Base-by-base conservation (phyloP, 2,329 filamentous ascomycete species). In the Cercospora nicotianae region DNA sequence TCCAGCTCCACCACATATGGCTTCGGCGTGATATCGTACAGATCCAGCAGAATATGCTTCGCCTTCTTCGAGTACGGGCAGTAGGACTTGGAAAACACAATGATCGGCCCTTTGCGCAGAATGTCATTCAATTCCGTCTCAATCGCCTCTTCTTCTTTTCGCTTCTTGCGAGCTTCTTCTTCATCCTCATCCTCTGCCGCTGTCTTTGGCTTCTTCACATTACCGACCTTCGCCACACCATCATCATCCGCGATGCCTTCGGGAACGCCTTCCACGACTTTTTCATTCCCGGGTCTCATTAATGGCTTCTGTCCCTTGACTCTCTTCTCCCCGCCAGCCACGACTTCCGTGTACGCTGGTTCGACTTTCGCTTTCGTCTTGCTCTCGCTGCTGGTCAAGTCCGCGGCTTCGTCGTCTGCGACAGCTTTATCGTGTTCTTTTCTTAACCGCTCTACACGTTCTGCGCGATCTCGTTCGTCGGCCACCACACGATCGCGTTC, bases 21-120 rank as follows among this genome's bases (percentile, higher is more conserved):
- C 10, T 87, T 81, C 0, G 95, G 95, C 0, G 88, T 86, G 77
- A 99, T 96, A 64, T 83, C 84, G 83, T 98, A 98, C 74, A 91
- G 90, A 23, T 94, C 88, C 51, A 97, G 87, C 48, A 99, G 87
- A 65, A 98, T 87, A 53, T 85, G 84, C 73, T 99, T 99, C 57
- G 95, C 95, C 73, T 88, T 89, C 77, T 89, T 90, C 62, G 93
- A 97, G 81, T 87, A 90, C 0, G 91, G 93, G 80, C 95, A 99
- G 81, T 94, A 97, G 1, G 91, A 88, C 81, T 99, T 98, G 71
- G 93, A 97, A 83, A 98, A 98, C 75, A 99, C 92, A 78, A 97
- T 91, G 68, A 98, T 90, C 16, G 94, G 93, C 3, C 92, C 89
- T 76, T 89, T 90, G 82, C 94, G 95, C 71, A 98, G 80, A 60